phyloP scores from a whole-genome alignment of 2,329 filamentous ascomycete genomes.

The Eutypella sp. region DNA sequence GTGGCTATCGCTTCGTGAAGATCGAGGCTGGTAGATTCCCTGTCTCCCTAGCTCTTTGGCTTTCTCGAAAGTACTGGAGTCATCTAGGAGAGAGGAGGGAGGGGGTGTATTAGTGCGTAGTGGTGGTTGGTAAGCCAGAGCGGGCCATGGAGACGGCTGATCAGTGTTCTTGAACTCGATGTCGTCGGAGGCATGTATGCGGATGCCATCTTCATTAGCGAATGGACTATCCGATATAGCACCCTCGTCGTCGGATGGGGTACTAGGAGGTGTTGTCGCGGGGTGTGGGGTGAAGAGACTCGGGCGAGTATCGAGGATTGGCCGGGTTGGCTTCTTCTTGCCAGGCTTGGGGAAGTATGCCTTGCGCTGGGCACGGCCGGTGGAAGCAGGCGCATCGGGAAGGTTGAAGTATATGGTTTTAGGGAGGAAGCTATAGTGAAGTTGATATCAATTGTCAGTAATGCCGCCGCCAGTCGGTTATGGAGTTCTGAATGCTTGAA shows the following conservation, averaged over 20 bases:
- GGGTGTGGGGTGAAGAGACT: constrained; percentile 48
- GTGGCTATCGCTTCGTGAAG: constrained; percentile 56
- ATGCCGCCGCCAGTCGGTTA: no score
- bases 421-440: constrained; percentile 82
- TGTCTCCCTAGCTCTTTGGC: constrained; percentile 53
- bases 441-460: constrained; percentile 8
- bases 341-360: constrained; percentile 18
- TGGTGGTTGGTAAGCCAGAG: constrained; percentile 69
- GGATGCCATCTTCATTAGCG: constrained; percentile 52
- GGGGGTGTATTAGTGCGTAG: constrained; percentile 71
- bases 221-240: constrained; percentile 40
- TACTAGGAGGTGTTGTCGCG: constrained; percentile 51
- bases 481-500: no score
- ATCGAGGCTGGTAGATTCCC: constrained; percentile 51
- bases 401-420: constrained; percentile 87
- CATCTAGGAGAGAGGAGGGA: constrained; percentile 70
- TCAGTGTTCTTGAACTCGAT: constrained; percentile 59
- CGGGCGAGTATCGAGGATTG: constrained; percentile 34
- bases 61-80: constrained; percentile 52
- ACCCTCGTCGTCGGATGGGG: constrained; percentile 43
- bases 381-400: constrained; percentile 44
- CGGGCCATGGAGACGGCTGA: constrained; percentile 74
- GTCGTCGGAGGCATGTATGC: constrained; percentile 49
- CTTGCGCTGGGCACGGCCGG: constrained; percentile 27
- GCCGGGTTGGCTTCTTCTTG: constrained; percentile 23